These are phyloP conservation scores for Vachellia pachyceras DNA, from an alignment of 306 rosid genomes.

Conservation along the genomic window DNA sequence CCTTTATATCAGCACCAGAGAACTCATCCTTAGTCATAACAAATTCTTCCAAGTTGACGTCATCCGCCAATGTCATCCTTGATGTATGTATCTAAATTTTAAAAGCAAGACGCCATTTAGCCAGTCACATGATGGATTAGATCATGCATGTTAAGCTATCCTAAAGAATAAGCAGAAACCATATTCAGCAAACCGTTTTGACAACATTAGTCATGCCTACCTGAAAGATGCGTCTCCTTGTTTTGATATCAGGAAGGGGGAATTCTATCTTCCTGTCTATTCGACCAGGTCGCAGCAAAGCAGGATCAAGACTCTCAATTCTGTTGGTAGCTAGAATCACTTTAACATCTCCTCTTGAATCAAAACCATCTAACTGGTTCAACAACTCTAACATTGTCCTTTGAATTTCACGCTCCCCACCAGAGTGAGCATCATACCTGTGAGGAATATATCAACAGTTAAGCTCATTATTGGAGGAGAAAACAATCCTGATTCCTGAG, in stretches of 20 bases:
- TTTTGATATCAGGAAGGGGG: conserved; percentile 97
- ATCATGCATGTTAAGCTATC: conserved; percentile 13
- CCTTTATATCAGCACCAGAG: conserved; percentile 98
- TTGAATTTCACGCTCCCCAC: conserved; percentile 98
- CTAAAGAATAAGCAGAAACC: conserved; percentile 7
- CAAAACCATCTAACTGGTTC: conserved; percentile 96
- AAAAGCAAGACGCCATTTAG: conserved; percentile 26
- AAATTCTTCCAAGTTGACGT: conserved; percentile 95
- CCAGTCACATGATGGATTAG: conserved; percentile 20
- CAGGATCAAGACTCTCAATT: conserved; percentile 96
- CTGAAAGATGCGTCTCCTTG: conserved; percentile 97
- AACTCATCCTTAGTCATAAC: conserved; percentile 99
- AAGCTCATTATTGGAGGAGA: neutral
- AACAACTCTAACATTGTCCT: conserved; percentile 94
- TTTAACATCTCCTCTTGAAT: conserved; percentile 97
- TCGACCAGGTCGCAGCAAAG: conserved; percentile 95
- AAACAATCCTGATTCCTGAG: neutral
- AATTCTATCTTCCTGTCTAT: conserved; percentile 95
- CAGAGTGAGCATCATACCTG: conserved; percentile 98
- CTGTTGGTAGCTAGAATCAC: conserved; percentile 96
- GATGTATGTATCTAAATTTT: conserved; percentile 89
- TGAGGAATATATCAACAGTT: conserved; percentile 22
- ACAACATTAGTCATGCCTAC: conserved; percentile 46
- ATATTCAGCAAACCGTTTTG: conserved; percentile 13
- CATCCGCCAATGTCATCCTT: conserved; percentile 96